phyloP scores from a whole-genome alignment of 2,329 filamentous ascomycete genomes.

The Colletotrichum neosansevieriae region DNA sequence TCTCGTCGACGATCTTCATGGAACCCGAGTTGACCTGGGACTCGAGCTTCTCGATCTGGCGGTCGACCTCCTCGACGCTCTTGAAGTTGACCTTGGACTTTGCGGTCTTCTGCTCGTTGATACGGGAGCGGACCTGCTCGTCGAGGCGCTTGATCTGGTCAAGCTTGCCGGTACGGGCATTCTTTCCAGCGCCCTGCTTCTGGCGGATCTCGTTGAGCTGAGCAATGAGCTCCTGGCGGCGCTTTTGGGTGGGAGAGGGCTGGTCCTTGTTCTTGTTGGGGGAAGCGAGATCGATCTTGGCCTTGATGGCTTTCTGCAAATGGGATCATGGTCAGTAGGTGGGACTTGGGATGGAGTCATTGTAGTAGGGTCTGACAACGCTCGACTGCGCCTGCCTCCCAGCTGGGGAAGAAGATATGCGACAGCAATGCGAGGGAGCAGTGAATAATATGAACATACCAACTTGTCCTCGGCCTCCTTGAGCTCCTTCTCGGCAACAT shows the following conservation, averaged over 20 bases:
- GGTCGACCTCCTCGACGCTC: slow-evolving; percentile 87
- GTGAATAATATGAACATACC: slow-evolving; percentile 49
- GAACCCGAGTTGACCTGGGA: slow-evolving; percentile 87
- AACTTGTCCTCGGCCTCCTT: slow-evolving; percentile 75
- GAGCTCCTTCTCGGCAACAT: slow-evolving; percentile 88
- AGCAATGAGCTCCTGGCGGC: slow-evolving; percentile 84
- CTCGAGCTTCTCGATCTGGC: slow-evolving; percentile 83
- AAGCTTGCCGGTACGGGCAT: slow-evolving; percentile 79
- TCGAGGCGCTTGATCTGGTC: slow-evolving; percentile 95
- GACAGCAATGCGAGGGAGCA: not conserved
- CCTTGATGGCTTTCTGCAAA: slow-evolving; percentile 84
- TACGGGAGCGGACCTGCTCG: slow-evolving; percentile 85
- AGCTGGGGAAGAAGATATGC: not conserved
- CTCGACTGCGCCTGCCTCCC: not conserved
- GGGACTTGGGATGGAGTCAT: not conserved
- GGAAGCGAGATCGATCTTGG: slow-evolving; percentile 86
- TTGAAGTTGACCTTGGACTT: slow-evolving; percentile 87
- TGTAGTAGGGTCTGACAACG: not conserved
- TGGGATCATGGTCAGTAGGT: slow-evolving; percentile 34
- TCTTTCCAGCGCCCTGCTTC: slow-evolving; percentile 90
- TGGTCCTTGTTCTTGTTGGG: slow-evolving; percentile 81
- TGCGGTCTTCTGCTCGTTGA: slow-evolving; percentile 88
- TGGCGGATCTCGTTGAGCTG: slow-evolving; percentile 87
- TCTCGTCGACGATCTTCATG: slow-evolving; percentile 98
- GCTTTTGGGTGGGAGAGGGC: slow-evolving; percentile 83